Evolutionary conservation across 2,329 filamentous ascomycete species (phyloP), one percentile per base, ranked within the genome.

Genomic region (Triangularia setosa): DNA sequence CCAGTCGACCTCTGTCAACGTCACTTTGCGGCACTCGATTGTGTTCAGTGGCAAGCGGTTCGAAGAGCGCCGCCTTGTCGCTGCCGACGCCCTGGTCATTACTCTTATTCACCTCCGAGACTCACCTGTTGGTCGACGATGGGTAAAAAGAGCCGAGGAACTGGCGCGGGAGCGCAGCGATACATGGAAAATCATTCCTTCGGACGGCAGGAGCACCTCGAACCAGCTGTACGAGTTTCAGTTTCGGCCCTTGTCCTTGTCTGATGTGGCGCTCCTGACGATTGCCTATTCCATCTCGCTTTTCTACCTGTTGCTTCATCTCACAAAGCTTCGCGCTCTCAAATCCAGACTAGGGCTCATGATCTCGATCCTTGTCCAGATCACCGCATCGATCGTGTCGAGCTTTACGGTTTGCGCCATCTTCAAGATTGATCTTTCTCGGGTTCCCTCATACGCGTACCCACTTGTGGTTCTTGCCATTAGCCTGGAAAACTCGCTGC

Each of bases 41-140:
- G 90, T 93, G 18, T 92, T 94, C 69, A 91, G 90, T 64, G 91
- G 91, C n/a, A 93, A 93, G 73, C 82, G 83, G 3, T 93, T 92
- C 69, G 83, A 88, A 63, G 85, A 90, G 63, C 83, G 86, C 11
- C 83, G 80, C 60, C 80, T 94, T 2, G 79, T 88, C 24, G 90
- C 90, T 4, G 90, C 89, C 1, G 91, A 94, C 77, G 89, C 91
- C 2, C 80, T 94, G 4, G 90, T 94, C 62, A 87, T 94, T 65
- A 93, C 90, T 6, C 77, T 94, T 6, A 83, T 93, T 65, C 89
- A 93, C 72, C 84, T 84, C 40, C 81, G 84, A 33, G 84, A 88
- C 70, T 88, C 89, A 0, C 85, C 83, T 1, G 80, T 91, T 6
- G 89, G 86, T 27, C 79, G 79, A 21, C 79, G 84, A 62, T 94